These are phyloP conservation scores for Madurella fahalii DNA, from an alignment of 2,329 filamentous ascomycete genomes.

Conservation along the genomic window DNA sequence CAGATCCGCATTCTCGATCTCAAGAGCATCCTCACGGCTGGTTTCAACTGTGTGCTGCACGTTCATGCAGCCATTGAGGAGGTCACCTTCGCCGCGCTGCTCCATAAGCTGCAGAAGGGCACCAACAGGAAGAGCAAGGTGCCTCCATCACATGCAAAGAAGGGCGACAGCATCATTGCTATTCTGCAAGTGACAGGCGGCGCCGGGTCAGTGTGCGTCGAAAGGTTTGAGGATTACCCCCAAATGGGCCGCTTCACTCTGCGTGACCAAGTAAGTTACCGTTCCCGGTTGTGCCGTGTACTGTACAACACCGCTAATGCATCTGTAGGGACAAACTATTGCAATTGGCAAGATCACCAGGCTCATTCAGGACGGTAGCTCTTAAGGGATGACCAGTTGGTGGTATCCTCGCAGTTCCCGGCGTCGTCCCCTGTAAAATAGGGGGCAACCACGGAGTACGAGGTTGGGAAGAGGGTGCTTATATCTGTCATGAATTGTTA, in stretches of 20 bases:
- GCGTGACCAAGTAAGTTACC: constrained; percentile 68
- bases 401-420: neutral
- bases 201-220: constrained; percentile 83
- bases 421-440: neutral
- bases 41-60: constrained; percentile 97
- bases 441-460: neutral
- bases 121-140: constrained; percentile 91
- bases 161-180: constrained; percentile 80
- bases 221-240: constrained; percentile 92
- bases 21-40: constrained; percentile 88
- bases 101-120: constrained; percentile 95
- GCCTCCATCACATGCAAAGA: constrained; percentile 85
- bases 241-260: constrained; percentile 90
- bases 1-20: constrained; percentile 94
- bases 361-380: constrained; percentile 48
- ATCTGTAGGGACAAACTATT: constrained; percentile 87
- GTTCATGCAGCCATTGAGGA: constrained; percentile 97
- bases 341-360: constrained; percentile 99
- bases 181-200: constrained; percentile 82
- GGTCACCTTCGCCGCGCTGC: constrained; percentile 79
- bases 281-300: neutral
- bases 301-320: constrained; percentile 1
- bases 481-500: neutral
- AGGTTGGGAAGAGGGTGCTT: neutral
- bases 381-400: constrained; percentile 15